These are phyloP conservation scores for Lyophyllum shimeji DNA, from an alignment of 768 basidiomycete genomes.

Conservation along the genomic window DNA sequence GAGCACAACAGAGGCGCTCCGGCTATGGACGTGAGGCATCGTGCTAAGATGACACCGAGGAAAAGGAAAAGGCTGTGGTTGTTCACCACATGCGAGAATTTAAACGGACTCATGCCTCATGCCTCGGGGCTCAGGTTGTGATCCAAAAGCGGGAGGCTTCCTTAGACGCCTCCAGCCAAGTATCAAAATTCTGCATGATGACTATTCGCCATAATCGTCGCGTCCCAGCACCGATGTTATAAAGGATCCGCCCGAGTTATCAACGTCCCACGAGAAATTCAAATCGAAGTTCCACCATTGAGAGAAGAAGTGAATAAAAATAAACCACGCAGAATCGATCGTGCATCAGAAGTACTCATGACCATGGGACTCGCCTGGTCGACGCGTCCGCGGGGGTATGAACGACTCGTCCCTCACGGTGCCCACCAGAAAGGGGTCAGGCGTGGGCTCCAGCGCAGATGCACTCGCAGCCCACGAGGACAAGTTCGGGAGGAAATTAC, in stretches of 20 bases:
- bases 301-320: neutral
- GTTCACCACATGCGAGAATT: neutral
- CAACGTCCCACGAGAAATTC: neutral
- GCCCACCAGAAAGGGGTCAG: conserved; percentile 32
- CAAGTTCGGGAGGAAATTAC: conserved; percentile 22
- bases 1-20: neutral
- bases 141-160: neutral
- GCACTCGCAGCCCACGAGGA: conserved; percentile 31
- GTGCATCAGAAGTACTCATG: conserved; percentile 26
- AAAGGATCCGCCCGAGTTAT: neutral
- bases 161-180: neutral
- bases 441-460: conserved; percentile 21
- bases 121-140: too few species aligned
- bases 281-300: neutral
- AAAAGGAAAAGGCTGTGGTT: neutral
- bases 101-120: too few species aligned
- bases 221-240: neutral
- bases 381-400: conserved; percentile 21
- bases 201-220: neutral
- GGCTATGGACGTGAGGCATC: conserved; percentile 8
- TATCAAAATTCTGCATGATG: too few species aligned
- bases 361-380: conserved; percentile 19
- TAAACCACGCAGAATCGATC: neutral
- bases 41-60: conserved; percentile 1
- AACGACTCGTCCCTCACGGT: conserved; percentile 37